Conservation (phyloP, 495 filamentous ascomycete genomes). For the Hypoxylon rickii region DNA sequence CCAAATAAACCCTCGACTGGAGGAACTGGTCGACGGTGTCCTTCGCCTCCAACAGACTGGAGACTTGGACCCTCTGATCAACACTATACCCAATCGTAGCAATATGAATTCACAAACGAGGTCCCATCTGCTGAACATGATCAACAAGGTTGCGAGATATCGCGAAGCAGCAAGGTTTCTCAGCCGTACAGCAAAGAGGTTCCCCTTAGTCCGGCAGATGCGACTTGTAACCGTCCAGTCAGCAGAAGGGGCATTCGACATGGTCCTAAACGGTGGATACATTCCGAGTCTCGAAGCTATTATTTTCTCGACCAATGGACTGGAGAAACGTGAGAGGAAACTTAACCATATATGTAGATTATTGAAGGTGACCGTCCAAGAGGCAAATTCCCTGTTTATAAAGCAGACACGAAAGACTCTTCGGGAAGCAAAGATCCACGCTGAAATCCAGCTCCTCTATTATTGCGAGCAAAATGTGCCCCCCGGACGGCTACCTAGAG, state of each 20-base stretch:
- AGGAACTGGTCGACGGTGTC: conserved; percentile 20
- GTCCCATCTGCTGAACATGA: conserved; percentile 33
- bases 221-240: conserved; percentile 34
- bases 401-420: conserved; percentile 26
- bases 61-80: neutral
- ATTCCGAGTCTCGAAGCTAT: conserved; percentile 16
- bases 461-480: conserved; percentile 42
- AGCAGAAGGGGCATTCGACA: conserved; percentile 29
- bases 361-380: neutral
- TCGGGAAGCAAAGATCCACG: conserved; percentile 48
- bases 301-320: conserved; percentile 20
- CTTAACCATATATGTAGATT: conserved; percentile 8
- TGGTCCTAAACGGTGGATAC: neutral
- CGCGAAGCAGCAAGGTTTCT: conserved; percentile 40
- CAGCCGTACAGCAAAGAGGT: conserved; percentile 35
- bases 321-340: conserved; percentile 5
- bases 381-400: conserved; percentile 20
- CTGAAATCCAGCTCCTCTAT: conserved; percentile 55
- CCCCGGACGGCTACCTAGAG: conserved; percentile 39
- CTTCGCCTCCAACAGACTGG: conserved; percentile 12
- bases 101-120: conserved; percentile 12
- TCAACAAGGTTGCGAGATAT: conserved; percentile 45
- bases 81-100: conserved; percentile 1
- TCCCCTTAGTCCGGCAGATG: conserved; percentile 29
- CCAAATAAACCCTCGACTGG: neutral